A percentile compares a stretch with the other conserved stretches of the same genome.
phyloP scores from a whole-genome alignment of 2,329 filamentous ascomycete genomes.

The Fusarium scirpi region DNA sequence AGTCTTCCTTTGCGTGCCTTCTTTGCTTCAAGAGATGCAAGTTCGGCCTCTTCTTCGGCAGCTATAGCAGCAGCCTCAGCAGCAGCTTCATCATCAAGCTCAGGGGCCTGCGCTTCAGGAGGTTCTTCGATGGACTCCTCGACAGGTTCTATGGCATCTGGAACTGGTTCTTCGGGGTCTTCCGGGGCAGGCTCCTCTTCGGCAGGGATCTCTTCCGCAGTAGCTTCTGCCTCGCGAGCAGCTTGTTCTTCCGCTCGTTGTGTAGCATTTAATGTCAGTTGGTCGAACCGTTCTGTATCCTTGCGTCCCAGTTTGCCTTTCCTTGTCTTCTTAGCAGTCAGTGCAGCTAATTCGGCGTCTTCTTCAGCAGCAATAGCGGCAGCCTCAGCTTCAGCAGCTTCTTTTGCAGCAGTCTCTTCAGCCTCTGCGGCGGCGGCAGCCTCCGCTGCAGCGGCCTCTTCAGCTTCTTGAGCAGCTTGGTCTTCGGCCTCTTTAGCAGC shows the following conservation, averaged over 20 bases:
- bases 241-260: slow-evolving; percentile 35
- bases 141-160: slow-evolving; percentile 17
- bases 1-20: slow-evolving; percentile 63
- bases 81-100: slow-evolving; percentile 20
- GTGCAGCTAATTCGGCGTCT: slow-evolving; percentile 57
- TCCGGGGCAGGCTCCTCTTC: slow-evolving; percentile 13
- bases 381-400: slow-evolving; percentile 39
- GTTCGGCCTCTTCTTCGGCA: slow-evolving; percentile 53
- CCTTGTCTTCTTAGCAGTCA: slow-evolving; percentile 54
- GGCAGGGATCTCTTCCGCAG: slow-evolving; percentile 10
- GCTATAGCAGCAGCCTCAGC: slow-evolving; percentile 34
- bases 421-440: slow-evolving; percentile 28
- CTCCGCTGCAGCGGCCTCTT: slow-evolving; percentile 47
- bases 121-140: slow-evolving; percentile 22
- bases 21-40: slow-evolving; percentile 59
- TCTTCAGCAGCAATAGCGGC: slow-evolving; percentile 40
- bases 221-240: slow-evolving; percentile 37
- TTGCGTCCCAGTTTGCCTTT: slow-evolving; percentile 49
- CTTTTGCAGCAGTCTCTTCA: slow-evolving; percentile 40
- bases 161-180: slow-evolving; percentile 18
- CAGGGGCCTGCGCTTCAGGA: background rate
- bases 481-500: slow-evolving; percentile 47
- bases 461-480: slow-evolving; percentile 41
- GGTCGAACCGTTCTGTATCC: slow-evolving; percentile 40
- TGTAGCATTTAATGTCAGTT: slow-evolving; percentile 32